Base-by-base conservation (phyloP, 2,329 filamentous ascomycete genomes). In the Sporothrix sp. region DNA sequence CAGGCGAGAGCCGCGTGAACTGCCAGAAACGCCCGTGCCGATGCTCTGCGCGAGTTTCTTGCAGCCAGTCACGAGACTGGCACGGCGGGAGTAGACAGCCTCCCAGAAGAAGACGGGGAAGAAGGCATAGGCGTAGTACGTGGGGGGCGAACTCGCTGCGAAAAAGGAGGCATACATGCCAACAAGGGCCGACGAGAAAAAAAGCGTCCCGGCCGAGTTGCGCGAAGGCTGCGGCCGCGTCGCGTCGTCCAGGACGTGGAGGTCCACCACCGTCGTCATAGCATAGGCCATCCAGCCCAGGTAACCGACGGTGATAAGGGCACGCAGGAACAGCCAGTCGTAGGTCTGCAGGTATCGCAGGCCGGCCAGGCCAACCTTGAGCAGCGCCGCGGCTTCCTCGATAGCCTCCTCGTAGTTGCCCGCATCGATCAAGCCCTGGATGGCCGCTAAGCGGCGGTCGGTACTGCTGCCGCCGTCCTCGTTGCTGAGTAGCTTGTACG, bases 41-140 rank as follows among this genome's bases (percentile, higher is more conserved):
- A 90, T 69, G 57, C 90, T 76, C 1, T 78, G 75, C 57, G 95
- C 82, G 8, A 97, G 70, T 45, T 78, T 73, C 56, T 74, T 75
- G 47, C 76, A 73, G 3, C 89, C 90, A 55, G 81, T 75, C 6
- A 69, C 61, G 11, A 96, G 66, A 37, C 86, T 86, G 40, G 75
- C 73, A 51, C 89, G 78, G 25, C 85, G 80, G 3, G 87, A 86
- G 65, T 84, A 91, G 0, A 96, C 87, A 61, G 96, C 90, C 66
- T 96, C 91, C 93, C 93, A 98, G 69, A 98, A 97, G 52, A 87
- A 78, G 2, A 95, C 82, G 0, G 93, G 93, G 65, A 98, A 98
- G 59, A 94, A 78, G 1, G 84, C 86, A 64, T 98, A 98, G 2
- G 81, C 79, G 61, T 97, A 98, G 65, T 98, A 98, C 2, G 86